Percentiles rank a stretch among this genome's conserved stretches.
These are phyloP conservation scores for Colletotrichum aenigma DNA, from an alignment of 2,329 filamentous ascomycete genomes.

Conservation along the genomic window DNA sequence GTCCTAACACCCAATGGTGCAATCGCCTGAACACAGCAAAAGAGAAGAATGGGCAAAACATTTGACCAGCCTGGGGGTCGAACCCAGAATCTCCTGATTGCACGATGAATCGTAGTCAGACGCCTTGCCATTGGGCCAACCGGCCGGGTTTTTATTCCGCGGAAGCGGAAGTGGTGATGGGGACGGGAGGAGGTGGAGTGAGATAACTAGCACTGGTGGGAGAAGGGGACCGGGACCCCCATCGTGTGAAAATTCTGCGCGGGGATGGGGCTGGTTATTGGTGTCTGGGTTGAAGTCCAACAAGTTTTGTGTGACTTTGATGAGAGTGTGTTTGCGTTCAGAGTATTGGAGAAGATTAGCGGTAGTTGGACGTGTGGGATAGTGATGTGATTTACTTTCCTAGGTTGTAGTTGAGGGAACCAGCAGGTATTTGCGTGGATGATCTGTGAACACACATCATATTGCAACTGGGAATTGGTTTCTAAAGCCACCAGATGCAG, in stretches of 20 bases:
- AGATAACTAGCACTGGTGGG: not conserved
- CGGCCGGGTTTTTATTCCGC: not conserved
- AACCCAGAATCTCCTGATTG: conserved; percentile 21
- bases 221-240: not conserved
- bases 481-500: not conserved
- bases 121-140: conserved; percentile 45
- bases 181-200: not conserved
- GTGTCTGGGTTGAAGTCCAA: not conserved
- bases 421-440: not conserved
- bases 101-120: conserved; percentile 41
- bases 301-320: not conserved
- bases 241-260: not conserved
- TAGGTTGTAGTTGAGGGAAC: not conserved
- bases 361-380: not conserved
- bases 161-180: not conserved
- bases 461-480: not conserved
- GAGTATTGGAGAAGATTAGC: not conserved
- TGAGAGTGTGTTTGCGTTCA: not conserved
- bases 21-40: not conserved
- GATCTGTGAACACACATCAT: not conserved
- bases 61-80: conserved; percentile 20
- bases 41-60: not conserved
- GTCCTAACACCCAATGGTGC: not conserved
- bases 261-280: not conserved
- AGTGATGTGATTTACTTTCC: not conserved